Percentiles rank a stretch among this genome's conserved stretches.
Conservation (phyloP, 2,329 filamentous ascomycete species). For the Fusarium sarcochroum region DNA sequence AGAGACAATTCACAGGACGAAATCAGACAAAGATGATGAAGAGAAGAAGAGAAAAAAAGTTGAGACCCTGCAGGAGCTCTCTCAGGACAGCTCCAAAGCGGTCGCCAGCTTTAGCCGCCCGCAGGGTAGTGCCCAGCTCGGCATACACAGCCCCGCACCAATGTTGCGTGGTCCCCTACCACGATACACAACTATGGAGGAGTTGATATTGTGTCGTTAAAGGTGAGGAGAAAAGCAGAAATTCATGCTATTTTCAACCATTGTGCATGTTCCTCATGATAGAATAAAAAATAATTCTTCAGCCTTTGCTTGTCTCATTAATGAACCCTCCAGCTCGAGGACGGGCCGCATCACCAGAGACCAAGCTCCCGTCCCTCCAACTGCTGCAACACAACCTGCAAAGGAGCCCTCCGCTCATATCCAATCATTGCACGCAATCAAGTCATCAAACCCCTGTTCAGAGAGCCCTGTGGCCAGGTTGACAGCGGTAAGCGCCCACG, state of each 20-base stretch:
- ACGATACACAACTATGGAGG: slow-evolving; percentile 14
- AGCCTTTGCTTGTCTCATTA: slow-evolving; percentile 9
- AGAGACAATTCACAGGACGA: not conserved
- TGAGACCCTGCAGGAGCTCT: slow-evolving; percentile 18
- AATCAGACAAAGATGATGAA: slow-evolving; percentile 3
- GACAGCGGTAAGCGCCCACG: slow-evolving; percentile 37
- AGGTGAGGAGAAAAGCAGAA: not conserved
- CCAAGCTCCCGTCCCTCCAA: slow-evolving; percentile 28
- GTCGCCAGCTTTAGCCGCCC: not conserved
- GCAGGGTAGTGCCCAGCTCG: slow-evolving; percentile 36
- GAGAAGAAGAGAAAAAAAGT: slow-evolving; percentile 12
- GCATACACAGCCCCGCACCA: slow-evolving; percentile 35
- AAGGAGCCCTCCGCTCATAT: slow-evolving; percentile 1
- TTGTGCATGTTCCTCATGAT: not conserved
- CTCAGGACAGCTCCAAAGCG: slow-evolving; percentile 17
- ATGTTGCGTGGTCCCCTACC: slow-evolving; percentile 20
- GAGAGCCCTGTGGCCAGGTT: slow-evolving; percentile 14
- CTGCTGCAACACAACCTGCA: slow-evolving; percentile 9
- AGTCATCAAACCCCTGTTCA: slow-evolving; percentile 17
- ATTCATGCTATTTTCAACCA: not conserved
- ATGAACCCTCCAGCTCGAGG: not conserved
- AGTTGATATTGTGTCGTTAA: slow-evolving; percentile 1
- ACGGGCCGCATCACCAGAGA: slow-evolving; percentile 25
- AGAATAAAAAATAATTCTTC: not conserved
- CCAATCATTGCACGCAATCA: slow-evolving; percentile 32